phyloP scores from a whole-genome alignment of 129 eudicot species.

The Chrysanthemum lavandulifolium region DNA sequence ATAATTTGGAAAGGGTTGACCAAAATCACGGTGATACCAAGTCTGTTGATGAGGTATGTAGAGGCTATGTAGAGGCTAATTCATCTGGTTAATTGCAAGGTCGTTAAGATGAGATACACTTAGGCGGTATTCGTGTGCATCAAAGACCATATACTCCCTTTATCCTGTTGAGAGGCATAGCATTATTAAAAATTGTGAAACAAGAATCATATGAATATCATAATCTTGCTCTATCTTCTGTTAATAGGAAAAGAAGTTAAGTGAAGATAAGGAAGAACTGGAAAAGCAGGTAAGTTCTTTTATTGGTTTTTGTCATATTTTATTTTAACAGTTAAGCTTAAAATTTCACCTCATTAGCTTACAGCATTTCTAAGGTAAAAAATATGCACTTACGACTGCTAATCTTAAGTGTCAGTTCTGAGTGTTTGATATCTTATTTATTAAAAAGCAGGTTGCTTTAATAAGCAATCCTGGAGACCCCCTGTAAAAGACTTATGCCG shows the following conservation, averaged over 20 bases:
- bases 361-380: too few species aligned
- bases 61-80: neutral
- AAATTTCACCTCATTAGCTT: too few species aligned
- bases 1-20: neutral
- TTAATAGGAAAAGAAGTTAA: slow-evolving; percentile 19
- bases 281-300: slow-evolving; percentile 10
- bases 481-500: too few species aligned
- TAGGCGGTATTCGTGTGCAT: neutral
- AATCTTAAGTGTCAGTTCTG: too few species aligned
- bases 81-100: slow-evolving; percentile 22
- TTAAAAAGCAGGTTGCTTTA: too few species aligned
- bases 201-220: neutral
- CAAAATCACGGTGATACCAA: neutral
- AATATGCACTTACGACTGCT: too few species aligned
- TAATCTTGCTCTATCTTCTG: neutral
- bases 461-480: too few species aligned
- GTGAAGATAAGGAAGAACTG: slow-evolving; percentile 17
- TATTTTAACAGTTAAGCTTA: too few species aligned
- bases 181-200: neutral
- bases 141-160: neutral
- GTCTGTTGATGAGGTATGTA: neutral
- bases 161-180: neutral
- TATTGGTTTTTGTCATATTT: neutral
- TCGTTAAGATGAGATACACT: neutral
- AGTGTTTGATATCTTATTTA: too few species aligned